Conservation (phyloP, 345 rosid species). For the Bretschneidera sinensis region DNA sequence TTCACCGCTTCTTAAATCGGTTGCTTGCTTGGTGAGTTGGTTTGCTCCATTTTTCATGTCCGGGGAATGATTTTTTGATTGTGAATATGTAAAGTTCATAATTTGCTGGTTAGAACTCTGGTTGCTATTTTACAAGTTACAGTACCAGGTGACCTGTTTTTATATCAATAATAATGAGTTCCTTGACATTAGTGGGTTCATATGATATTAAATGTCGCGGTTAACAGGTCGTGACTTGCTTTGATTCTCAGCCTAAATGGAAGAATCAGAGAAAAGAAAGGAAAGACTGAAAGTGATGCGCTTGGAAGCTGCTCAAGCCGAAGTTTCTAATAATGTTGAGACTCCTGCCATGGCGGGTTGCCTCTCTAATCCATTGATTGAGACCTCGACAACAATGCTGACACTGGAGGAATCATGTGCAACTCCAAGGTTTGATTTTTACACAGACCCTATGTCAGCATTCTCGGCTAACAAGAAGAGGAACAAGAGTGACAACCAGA, state of each 20-base stretch:
- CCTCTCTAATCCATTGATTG: constrained; percentile 69
- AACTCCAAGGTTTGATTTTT: constrained; percentile 60
- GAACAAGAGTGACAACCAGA: constrained; percentile 22
- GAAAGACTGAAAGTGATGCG: constrained; percentile 72
- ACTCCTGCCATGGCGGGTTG: constrained; percentile 24
- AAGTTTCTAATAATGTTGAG: constrained; percentile 27
- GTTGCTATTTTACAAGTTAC: too few species aligned
- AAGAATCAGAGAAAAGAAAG: constrained; percentile 74
- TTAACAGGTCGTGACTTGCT: too few species aligned
- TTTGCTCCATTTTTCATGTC: too few species aligned
- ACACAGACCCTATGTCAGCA: constrained; percentile 79
- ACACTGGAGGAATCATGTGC: constrained; percentile 27
- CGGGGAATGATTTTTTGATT: too few species aligned
- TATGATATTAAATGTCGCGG: too few species aligned
- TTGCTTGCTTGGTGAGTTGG: too few species aligned
- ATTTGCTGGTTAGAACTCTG: too few species aligned
- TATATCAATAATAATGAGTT: too few species aligned
- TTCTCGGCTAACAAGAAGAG: constrained; percentile 53
- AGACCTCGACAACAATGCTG: constrained; percentile 22
- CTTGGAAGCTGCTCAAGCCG: constrained; percentile 52
- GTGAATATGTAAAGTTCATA: too few species aligned
- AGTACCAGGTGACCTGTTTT: too few species aligned
- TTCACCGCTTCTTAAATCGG: too few species aligned
- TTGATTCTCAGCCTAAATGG: constrained; percentile 39
- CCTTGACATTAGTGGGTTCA: too few species aligned